Percentiles rank a stretch among this genome's conserved stretches.
phyloP scores from a whole-genome alignment of 192 early-diverging fungal species.

The Mortierella alpina region DNA sequence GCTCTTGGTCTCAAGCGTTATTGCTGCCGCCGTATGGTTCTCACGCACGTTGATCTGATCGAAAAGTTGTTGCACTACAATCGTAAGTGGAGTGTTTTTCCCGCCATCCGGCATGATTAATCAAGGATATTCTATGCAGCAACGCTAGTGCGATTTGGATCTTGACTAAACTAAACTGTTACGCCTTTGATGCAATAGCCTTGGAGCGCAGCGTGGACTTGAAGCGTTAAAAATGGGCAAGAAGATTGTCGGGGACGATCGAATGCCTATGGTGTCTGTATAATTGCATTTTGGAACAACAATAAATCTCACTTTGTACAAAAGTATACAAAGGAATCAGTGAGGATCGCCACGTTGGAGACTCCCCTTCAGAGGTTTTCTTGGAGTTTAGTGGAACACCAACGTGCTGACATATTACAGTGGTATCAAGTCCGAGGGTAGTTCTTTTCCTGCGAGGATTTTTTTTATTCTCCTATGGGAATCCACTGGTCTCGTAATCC shows the following conservation, averaged over 20 bases:
- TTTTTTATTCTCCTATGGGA: slow-evolving; percentile 50
- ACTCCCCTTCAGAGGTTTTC: too few relatives aligned
- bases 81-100: slow-evolving; percentile 58
- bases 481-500: slow-evolving; percentile 49
- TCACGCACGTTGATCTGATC: slow-evolving; percentile 98
- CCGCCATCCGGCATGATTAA: background rate
- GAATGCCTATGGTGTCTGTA: background rate
- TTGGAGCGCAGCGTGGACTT: slow-evolving; percentile 44
- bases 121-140: too few relatives aligned
- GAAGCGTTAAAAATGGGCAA: slow-evolving; percentile 31
- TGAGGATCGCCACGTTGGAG: too few relatives aligned
- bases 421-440: too few relatives aligned
- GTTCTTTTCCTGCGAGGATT: too few relatives aligned
- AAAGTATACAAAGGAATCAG: background rate
- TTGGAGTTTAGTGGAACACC: too few relatives aligned
- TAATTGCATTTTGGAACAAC: slow-evolving; percentile 16
- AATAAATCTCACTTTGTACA: slow-evolving; percentile 10
- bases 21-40: slow-evolving; percentile 98
- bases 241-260: background rate
- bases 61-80: slow-evolving; percentile 98
- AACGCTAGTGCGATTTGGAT: too few relatives aligned
- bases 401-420: too few relatives aligned
- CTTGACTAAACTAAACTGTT: too few relatives aligned
- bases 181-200: slow-evolving; percentile 13
- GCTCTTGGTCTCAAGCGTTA: slow-evolving; percentile 85